These are phyloP conservation scores for Mortierella sp. DNA, from an alignment of 371 early-diverging fungal species.

Conservation along the genomic window DNA sequence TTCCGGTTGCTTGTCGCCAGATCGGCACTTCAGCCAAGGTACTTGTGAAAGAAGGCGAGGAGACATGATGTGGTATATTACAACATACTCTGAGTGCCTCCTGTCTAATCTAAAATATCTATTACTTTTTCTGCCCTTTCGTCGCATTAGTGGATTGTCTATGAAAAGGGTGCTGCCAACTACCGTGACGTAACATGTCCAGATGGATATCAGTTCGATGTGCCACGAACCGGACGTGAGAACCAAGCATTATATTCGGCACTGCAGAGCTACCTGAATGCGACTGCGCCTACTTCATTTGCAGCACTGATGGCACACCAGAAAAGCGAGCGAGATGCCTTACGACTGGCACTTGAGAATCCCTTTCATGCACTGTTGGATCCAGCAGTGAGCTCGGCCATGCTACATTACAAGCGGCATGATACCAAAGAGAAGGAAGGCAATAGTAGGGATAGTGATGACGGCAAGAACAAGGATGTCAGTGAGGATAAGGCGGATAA, in stretches of 20 bases:
- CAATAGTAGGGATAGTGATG: no score
- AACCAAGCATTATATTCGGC: conserved; percentile 25
- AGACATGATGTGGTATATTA: not conserved
- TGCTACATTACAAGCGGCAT: not conserved
- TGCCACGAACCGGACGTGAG: conserved; percentile 43
- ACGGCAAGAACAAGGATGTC: no score
- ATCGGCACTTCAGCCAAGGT: conserved; percentile 31
- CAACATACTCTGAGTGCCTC: no score
- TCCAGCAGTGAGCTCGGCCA: not conserved
- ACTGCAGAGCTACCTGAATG: conserved; percentile 20
- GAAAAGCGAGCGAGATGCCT: not conserved
- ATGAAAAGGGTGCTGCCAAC: conserved; percentile 35
- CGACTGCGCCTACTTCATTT: conserved; percentile 7
- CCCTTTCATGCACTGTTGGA: not conserved
- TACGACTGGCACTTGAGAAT: not conserved
- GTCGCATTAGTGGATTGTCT: conserved; percentile 36
- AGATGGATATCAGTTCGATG: conserved; percentile 35
- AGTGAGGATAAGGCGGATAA: not conserved
- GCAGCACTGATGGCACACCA: not conserved
- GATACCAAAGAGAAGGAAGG: no score
- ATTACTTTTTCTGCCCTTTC: not conserved
- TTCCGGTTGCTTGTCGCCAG: conserved; percentile 47
- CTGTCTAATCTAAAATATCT: no score
- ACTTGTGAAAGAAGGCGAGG: not conserved
- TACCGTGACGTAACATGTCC: conserved; percentile 50